Evolutionary conservation across 148 eudicot genomes (phyloP).

Genomic region (Bassia scoparia): DNA sequence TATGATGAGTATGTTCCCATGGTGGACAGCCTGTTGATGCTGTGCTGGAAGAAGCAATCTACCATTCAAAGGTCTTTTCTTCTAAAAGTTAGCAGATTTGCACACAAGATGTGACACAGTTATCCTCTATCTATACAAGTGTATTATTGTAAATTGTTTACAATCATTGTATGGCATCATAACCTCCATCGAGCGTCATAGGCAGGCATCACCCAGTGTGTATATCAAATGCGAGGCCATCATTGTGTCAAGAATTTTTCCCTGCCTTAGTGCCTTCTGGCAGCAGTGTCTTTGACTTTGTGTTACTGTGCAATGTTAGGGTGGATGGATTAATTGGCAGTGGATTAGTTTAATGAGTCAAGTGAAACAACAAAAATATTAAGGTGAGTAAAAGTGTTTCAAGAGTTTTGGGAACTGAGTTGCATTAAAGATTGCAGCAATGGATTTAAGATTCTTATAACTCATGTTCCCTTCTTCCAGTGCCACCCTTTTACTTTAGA

Average conservation of each 20-base stretch:
- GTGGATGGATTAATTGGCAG: too few relatives aligned
- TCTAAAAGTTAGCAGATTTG: constrained; percentile 49
- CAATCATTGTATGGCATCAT: neutral
- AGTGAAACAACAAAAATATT: too few relatives aligned
- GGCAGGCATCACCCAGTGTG: too few relatives aligned
- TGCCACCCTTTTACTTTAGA: neutral
- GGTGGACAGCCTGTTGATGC: constrained; percentile 96
- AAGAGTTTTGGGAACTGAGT: too few relatives aligned
- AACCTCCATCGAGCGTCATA: neutral
- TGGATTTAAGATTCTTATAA: too few relatives aligned
- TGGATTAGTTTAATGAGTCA: too few relatives aligned
- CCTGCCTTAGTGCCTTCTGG: too few relatives aligned
- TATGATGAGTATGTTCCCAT: constrained; percentile 95
- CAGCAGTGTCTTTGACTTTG: too few relatives aligned
- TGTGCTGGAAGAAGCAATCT: constrained; percentile 70
- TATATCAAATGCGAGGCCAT: neutral
- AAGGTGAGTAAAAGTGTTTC: too few relatives aligned
- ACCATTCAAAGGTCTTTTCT: constrained; percentile 43
- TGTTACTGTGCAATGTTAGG: too few relatives aligned
- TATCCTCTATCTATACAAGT: neutral
- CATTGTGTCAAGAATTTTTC: neutral
- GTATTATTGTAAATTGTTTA: neutral
- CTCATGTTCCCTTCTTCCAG: too few relatives aligned
- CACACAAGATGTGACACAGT: neutral
- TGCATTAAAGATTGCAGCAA: too few relatives aligned